Evolutionary conservation across 192 early-diverging fungal species (phyloP), one percentile per base, ranked within the genome.

Genomic region (Umbelopsis sp.): DNA sequence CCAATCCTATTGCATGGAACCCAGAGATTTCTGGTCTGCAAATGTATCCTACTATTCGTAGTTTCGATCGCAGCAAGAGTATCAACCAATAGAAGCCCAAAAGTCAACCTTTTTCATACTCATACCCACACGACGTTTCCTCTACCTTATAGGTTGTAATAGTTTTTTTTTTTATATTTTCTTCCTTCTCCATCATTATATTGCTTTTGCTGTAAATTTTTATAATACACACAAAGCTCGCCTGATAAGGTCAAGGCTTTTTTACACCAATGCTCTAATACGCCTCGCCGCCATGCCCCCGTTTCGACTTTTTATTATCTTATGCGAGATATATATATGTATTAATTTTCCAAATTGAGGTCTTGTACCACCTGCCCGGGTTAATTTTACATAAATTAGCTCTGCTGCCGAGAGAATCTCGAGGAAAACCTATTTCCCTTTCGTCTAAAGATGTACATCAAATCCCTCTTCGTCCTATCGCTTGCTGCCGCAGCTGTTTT

Each of bases 1-100:
- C 88, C 77, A 78, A 75, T 22, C 94, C 97, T 0, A 75, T 92
- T 33, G 68, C 80, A 47, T 86, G 87, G 76, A 91, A 86, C 77
- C 84, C 82, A 18, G 92, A 94, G 50, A 95, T 97, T 68, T 72
- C 85, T 47, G 96, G 94, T 16, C 86, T 98, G 53, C 86, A 92
- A 72, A 93, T 95, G 90, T 87, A 91, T 76, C 92, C 93, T 44
- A 95, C 93, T 7, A 80, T 92, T 66, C 72, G 72, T 41, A 78
- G 55, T 61, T 61, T 61, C 55, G 55, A 61, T 61, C 55, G 55
- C 15, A 61, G 13, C 55, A 61, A 61, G 55, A 61, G 55, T 30
- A 61, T 61, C 27, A 61, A 61, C 15, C 55, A 61, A 61, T 61
- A 61, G 55, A 58, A 23, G 33, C 23, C 25, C 25, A 15, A 58